Base-by-base conservation (phyloP, 192 early-diverging fungal species). In the Dissophora globulifera region DNA sequence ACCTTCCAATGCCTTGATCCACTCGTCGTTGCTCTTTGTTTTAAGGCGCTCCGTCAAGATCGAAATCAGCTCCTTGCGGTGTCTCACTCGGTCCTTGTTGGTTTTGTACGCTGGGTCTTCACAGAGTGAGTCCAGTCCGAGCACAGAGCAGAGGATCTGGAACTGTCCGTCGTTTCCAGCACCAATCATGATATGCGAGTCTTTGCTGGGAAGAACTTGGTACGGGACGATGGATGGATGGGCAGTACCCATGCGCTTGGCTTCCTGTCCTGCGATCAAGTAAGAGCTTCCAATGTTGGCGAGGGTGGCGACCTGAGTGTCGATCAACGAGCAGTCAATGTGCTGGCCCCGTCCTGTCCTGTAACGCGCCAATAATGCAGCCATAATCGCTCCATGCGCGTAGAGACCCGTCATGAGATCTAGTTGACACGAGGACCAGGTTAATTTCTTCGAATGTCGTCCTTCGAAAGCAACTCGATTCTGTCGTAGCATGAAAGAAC, bases 181-280 rank as follows among this genome's bases (percentile, higher is more conserved):
- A 3, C 96, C 96, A 54, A 98, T 85, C 78, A 96, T 92, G 33
- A 98, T 85, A 70, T 84, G 82, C 5, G 90, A 90, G 75, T 96
- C 92, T 15, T 57, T 81, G 10, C 92, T 96, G 0, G 84, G 85
- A 61, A 97, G 90, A 16, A 89, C 90, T 63, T 95, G 90, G 79
- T 98, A 98, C 12, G 96, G 96, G 11, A 95, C 96, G 47, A 98
- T 97, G 1, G 93, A 91, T 6, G 92, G 85, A 69, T 98, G 96
- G 10, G 87, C 78, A 0, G 95, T 96, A 31, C 95, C 96, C 91
- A 90, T 90, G 19, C 96, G 85, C 40, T 80, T 78, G 1, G 90
- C 94, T 76, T 97, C 94, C 62, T 85, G 50, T 2, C 87, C 88
- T 38, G 92, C 93, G 27, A 97, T 90, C 53, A 98, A 79, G 66